Evolutionary conservation across 257 asterid genomes (phyloP).

Genomic region (Solanum lignicaule): DNA sequence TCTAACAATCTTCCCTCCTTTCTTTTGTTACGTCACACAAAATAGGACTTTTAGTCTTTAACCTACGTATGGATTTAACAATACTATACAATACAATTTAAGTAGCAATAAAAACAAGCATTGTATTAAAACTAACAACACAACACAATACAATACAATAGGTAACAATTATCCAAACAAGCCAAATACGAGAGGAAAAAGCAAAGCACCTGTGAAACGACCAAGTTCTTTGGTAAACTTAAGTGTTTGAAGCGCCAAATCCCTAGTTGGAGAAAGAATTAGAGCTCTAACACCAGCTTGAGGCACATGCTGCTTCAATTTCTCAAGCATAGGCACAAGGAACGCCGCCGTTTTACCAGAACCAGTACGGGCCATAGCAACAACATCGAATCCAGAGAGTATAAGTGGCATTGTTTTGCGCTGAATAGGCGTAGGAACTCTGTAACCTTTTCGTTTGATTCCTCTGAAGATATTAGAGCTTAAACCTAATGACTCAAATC

Average conservation of each 20-base stretch:
- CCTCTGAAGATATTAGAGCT: conserved; percentile 57
- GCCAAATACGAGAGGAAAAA: not conserved
- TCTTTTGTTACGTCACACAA: not conserved
- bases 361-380: conserved; percentile 98
- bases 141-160: not conserved
- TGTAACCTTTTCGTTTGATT: conserved; percentile 76
- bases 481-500: conserved; percentile 77
- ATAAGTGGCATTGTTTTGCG: conserved; percentile 86
- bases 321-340: conserved; percentile 86
- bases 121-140: too few species aligned
- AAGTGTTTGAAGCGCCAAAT: conserved; percentile 85
- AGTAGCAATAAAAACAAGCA: not conserved
- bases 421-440: conserved; percentile 91
- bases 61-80: too few species aligned
- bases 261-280: conserved; percentile 86
- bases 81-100: not conserved
- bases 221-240: conserved; percentile 75
- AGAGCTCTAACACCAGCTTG: conserved; percentile 90
- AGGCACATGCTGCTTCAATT: conserved; percentile 76
- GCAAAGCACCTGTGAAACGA: conserved; percentile 61
- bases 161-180: not conserved
- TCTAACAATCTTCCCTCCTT: not conserved
- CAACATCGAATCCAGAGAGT: conserved; percentile 65
- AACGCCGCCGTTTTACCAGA: conserved; percentile 95
- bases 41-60: not conserved